Evolutionary conservation across 2,329 filamentous ascomycete genomes (phyloP), one percentile per base, ranked within the genome.

Genomic region (Decorospora gaudefroyi): DNA sequence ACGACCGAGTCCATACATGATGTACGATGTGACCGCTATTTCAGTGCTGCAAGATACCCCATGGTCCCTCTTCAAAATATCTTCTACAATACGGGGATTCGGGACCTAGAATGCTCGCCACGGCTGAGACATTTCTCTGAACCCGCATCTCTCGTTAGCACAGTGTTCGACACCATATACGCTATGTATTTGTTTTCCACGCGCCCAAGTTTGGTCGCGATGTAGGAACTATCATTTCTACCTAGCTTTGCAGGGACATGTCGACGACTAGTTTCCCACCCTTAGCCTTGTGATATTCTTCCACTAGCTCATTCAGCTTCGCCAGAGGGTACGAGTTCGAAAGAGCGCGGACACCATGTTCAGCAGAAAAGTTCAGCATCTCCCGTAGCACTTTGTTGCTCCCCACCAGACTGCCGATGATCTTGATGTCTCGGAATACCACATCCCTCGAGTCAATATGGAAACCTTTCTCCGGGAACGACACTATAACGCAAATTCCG

Each of bases 231-330:
- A 10, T 16, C 4, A 13, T 6, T 10, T 29, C 21, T 5, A 4
- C n/a, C 28, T 46, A 57, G 9, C 47, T 13, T 15, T 46, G 17
- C 1, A 62, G 25, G 49, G 71, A 55, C 63, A 71, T 61, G 42
- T 76, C 74, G 40, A 77, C 56, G 0, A 74, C 74, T 13, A 76
- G 55, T 49, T 77, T 77, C 3, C 74, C 74, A n/a, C 73, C 72
- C 12, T 59, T 55, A 2, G 70, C 72, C 42, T 71, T 72, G 31
- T 74, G 68, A 50, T 77, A 76, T 33, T 75, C 72, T 4, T 64
- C 59, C 4, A 76, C 74, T 15, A 76, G 59, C 8, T 71, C 69
- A 46, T 76, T 76, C 40, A 75, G 48, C 22, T 57, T 57, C 1
- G 49, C 49, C 25, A 74, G 43, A 0, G 69, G 57, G 42, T 65